phyloP scores from a whole-genome alignment of 2,329 filamentous ascomycete genomes.

The Fusarium globosum region DNA sequence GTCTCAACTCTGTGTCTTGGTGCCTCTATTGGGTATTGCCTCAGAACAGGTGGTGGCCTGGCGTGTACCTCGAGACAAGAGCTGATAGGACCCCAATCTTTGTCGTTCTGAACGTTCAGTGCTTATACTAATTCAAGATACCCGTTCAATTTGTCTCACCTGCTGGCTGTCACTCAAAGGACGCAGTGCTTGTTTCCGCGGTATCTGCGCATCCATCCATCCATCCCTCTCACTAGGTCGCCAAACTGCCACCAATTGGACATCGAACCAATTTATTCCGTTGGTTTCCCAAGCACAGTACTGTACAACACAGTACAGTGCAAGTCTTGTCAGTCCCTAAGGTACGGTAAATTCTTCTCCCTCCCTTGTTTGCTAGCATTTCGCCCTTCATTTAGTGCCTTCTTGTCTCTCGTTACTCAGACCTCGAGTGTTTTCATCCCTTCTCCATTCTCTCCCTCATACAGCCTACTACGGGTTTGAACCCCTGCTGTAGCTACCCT shows the following conservation, averaged over 20 bases:
- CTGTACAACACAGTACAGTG: constrained; percentile 20
- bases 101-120: neutral
- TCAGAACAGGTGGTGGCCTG: constrained; percentile 1
- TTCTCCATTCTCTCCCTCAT: constrained; percentile 4
- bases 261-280: constrained; percentile 20
- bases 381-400: constrained; percentile 8
- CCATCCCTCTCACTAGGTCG: constrained; percentile 19
- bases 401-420: constrained; percentile 26
- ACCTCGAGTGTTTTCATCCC: constrained; percentile 15
- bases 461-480: constrained; percentile 3
- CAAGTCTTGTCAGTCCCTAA: constrained; percentile 33
- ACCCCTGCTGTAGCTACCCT: constrained; percentile 12
- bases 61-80: neutral
- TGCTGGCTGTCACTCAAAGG: constrained; percentile 5
- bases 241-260: constrained; percentile 29
- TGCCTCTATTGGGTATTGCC: constrained; percentile 7
- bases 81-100: neutral
- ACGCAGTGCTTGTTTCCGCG: constrained; percentile 21
- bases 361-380: constrained; percentile 30
- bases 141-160: neutral
- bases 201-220: constrained; percentile 25
- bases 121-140: constrained; percentile 12
- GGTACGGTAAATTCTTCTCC: constrained; percentile 29
- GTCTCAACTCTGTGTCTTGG: constrained; percentile 12
- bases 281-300: constrained; percentile 25